Base-by-base conservation (phyloP, 116 monocot species). In the Trichopus zeylanicus region DNA sequence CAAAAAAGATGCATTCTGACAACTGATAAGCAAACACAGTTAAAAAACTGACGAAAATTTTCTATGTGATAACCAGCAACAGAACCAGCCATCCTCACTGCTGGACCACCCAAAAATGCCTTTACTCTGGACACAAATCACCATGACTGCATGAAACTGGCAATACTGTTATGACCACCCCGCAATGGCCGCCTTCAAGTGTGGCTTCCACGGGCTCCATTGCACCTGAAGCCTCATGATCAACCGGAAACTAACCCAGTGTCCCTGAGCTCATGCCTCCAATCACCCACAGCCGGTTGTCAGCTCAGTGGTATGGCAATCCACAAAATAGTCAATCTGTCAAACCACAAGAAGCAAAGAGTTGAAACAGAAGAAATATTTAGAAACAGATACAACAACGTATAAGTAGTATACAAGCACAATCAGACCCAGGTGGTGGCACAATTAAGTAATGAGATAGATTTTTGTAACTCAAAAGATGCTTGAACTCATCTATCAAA, bases 301-400 rank as follows among this genome's bases (percentile, higher is more conserved):
- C 78, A 0, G 39, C 34, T 51, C 46, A 56, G 20, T 81, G 71
- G 34, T 85, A 82, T 85, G 70, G 69, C 88, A 98, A 74, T 98
- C 85, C 16, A 98, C 98, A 53, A 98, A 98, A 73, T 98, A 91
- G 61, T 98, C 91, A 23, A 90, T 54, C 89, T 94, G 75, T 35
- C 21, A 51, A 55, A 65, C 15, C 23, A 26, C 18, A 31, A 30
- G 15, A 48, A 22, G 4, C 38, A 57, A 18, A 10, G 15, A 48
- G n/a, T 25, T 3, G 54, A 6, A 19, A 19, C 20, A 33, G 22
- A 27, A 25, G 13, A 42, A 39, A 46, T 20, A 23, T 48, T 48
- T 7, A 13, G 39, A 39, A n/a, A n/a, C n/a, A n/a, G n/a, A n/a
- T n/a, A n/a, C n/a, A n/a, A n/a, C n/a, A n/a, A n/a, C n/a, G n/a